These are phyloP conservation scores for Podila verticillata DNA, from an alignment of 192 early-diverging fungal species.

Conservation along the genomic window DNA sequence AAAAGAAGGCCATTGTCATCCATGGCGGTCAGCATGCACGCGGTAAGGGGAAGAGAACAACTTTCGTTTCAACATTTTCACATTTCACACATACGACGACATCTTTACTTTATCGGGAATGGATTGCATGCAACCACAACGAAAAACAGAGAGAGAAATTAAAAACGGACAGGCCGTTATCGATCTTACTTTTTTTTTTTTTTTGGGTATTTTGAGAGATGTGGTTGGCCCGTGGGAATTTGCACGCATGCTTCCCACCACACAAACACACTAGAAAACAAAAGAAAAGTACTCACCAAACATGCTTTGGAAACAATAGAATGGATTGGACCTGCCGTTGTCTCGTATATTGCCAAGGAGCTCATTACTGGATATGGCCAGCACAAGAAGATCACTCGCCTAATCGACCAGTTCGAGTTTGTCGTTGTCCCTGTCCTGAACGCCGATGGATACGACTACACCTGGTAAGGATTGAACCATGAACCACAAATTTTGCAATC, in stretches of 20 bases:
- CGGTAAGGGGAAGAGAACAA: conserved; percentile 12
- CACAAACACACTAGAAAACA: background rate
- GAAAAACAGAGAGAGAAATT: too few species aligned
- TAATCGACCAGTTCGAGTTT: conserved; percentile 63
- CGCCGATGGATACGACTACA: conserved; percentile 70
- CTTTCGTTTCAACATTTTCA: too few species aligned
- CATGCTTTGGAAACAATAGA: conserved; percentile 7
- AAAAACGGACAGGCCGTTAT: background rate
- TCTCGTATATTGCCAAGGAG: conserved; percentile 64
- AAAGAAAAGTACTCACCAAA: background rate
- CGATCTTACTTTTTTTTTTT: background rate
- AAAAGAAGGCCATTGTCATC: conserved; percentile 51
- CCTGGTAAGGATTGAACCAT: conserved; percentile 61
- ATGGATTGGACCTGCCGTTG: conserved; percentile 65
- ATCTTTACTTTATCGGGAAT: too few species aligned
- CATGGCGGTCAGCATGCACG: conserved; percentile 60
- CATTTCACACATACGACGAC: too few species aligned
- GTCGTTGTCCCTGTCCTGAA: conserved; percentile 71
- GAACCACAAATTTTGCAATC: background rate
- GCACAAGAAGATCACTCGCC: conserved; percentile 54
- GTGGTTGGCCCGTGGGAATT: background rate
- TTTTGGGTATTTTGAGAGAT: background rate
- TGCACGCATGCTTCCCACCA: background rate
- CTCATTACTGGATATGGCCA: conserved; percentile 58
- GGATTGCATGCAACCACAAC: too few species aligned